Base-by-base conservation (phyloP, 2,329 filamentous ascomycete genomes). In the Tolypocladium ophioglossoides region DNA sequence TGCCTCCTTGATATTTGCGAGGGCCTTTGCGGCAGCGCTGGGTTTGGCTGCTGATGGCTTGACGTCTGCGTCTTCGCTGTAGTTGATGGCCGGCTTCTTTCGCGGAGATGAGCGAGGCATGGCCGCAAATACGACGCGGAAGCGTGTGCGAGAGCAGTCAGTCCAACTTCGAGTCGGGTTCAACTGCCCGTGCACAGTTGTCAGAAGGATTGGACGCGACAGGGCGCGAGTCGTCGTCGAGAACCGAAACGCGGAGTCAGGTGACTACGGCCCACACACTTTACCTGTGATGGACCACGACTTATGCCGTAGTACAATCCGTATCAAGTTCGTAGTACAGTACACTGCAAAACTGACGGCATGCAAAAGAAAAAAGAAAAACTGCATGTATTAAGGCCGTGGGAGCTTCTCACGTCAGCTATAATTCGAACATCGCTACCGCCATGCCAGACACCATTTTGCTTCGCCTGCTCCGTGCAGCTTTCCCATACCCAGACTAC, bases 51-150 rank as follows among this genome's bases (percentile, higher is more conserved):
- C 38, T 35, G 59, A 56, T 41, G 52, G 16, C 34, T 60, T 55
- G 32, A 55, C 54, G 16, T 59, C 57, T 32, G 63, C 59, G 56
- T 60, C 64, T 52, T 70, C 65, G 58, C 62, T 65, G 58, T 70
- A 70, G 57, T 64, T 68, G 30, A 68, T 57, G 34, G 57, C 52
- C 54, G 63, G 61, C 56, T 59, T 68, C 52, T 65, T 70, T 39
- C 70, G 65, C 37, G 63, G 56, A 3, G 71, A 70, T 7, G 64
- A 61, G 34, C 69, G 70, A 37, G 65, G 57, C 71, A 73, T 74
- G 24, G 44, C 24, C 32, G 44, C 44, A 32, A 4, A 18, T 16
- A 30, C 16, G 8, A 27, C 10, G 12, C 27, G 18, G 16, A 4
- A 12, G 2, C 6, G 16, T 20, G 18, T 48, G 44, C 27, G 22